Evolutionary conservation across 2,329 filamentous ascomycete species (phyloP).

Genomic region (Arthroderma sp.): DNA sequence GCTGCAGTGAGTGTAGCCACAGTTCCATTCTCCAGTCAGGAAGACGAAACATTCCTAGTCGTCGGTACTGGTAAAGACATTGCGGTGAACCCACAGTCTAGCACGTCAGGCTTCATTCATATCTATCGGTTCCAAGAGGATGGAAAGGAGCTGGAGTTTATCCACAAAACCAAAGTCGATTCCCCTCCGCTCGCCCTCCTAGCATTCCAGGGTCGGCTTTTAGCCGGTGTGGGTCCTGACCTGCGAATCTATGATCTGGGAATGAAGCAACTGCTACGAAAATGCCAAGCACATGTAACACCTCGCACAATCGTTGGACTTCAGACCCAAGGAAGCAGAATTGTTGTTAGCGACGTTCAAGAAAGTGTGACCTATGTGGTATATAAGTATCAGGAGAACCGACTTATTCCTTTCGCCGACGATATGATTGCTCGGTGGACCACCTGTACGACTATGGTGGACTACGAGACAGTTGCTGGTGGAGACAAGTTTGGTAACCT

Average conservation of each 20-base stretch:
- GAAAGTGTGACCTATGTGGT: slow-evolving; percentile 86
- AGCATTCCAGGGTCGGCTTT: slow-evolving; percentile 79
- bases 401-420: slow-evolving; percentile 83
- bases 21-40: slow-evolving; percentile 76
- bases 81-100: slow-evolving; percentile 61
- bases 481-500: slow-evolving; percentile 97
- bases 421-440: slow-evolving; percentile 85
- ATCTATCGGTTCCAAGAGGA: slow-evolving; percentile 82
- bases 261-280: slow-evolving; percentile 81
- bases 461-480: slow-evolving; percentile 90
- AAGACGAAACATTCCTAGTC: slow-evolving; percentile 79
- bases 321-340: slow-evolving; percentile 78
- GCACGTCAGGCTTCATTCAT: slow-evolving; percentile 70
- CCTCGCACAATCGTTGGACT: slow-evolving; percentile 77
- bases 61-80: slow-evolving; percentile 92
- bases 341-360: slow-evolving; percentile 83
- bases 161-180: slow-evolving; percentile 90
- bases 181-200: slow-evolving; percentile 80
- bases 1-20: slow-evolving; percentile 75
- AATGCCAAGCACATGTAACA: slow-evolving; percentile 68
- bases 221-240: slow-evolving; percentile 72
- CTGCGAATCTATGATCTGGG: slow-evolving; percentile 86
- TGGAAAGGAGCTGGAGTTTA: slow-evolving; percentile 80
- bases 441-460: slow-evolving; percentile 81
- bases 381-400: slow-evolving; percentile 85